A percentile compares a stretch with the other conserved stretches of the same genome.
Evolutionary conservation across 2,329 filamentous ascomycete genomes (phyloP).

Genomic region (Verticillium alfalfae): DNA sequence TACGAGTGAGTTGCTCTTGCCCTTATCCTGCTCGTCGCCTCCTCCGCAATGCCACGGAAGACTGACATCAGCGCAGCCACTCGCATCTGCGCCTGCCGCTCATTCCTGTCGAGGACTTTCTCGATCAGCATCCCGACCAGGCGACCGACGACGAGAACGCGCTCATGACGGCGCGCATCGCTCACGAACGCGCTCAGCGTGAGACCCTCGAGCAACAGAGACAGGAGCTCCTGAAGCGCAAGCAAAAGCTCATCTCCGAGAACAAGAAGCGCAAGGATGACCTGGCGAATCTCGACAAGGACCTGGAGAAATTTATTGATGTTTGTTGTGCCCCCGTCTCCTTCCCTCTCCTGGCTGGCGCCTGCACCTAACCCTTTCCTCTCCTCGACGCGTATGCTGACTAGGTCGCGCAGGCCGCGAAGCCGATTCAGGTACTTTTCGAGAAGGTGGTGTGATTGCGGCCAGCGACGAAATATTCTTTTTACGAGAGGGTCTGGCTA

Average conservation of each 20-base stretch:
- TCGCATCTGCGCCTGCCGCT: slow-evolving; percentile 83
- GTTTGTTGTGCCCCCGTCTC: slow-evolving; percentile 38
- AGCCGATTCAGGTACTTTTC: slow-evolving; percentile 81
- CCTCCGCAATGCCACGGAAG: background rate
- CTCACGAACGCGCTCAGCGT: slow-evolving; percentile 81
- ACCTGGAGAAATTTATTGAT: slow-evolving; percentile 91
- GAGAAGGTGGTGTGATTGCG: slow-evolving; percentile 58
- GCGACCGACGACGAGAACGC: slow-evolving; percentile 68
- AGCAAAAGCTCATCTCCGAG: slow-evolving; percentile 57
- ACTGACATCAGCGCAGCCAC: slow-evolving; percentile 49
- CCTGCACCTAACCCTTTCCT: background rate
- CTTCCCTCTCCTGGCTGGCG: background rate
- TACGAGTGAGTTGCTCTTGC: slow-evolving; percentile 68
- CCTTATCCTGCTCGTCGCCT: background rate
- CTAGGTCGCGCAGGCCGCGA: slow-evolving; percentile 58
- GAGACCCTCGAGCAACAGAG: slow-evolving; percentile 81
- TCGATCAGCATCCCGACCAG: slow-evolving; percentile 70
- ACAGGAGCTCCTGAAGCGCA: slow-evolving; percentile 65
- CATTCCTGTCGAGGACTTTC: slow-evolving; percentile 76
- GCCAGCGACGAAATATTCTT: background rate
- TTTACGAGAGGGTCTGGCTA: background rate
- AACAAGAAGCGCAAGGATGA: slow-evolving; percentile 95
- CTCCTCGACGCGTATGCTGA: slow-evolving; percentile 11
- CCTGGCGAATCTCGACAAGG: slow-evolving; percentile 81
- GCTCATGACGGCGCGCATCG: slow-evolving; percentile 84